Evolutionary conservation across 768 basidiomycete genomes (phyloP).

Genomic region (Lactarius deliciosus): DNA sequence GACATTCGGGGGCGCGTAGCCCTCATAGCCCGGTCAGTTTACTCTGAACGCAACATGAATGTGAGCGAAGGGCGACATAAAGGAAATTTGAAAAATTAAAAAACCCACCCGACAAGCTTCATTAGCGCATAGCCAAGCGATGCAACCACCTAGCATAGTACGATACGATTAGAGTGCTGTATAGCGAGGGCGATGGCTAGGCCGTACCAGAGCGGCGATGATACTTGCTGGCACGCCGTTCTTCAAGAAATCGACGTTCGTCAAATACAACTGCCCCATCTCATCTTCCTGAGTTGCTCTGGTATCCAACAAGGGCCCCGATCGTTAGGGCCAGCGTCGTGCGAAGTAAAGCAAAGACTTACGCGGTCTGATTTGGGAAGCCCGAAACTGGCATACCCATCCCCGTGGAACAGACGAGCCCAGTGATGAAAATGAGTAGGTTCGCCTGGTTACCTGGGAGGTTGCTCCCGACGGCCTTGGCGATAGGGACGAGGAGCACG

Average conservation of each 20-base stretch:
- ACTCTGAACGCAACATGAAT: slow-evolving; percentile 7
- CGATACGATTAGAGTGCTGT: slow-evolving; percentile 1
- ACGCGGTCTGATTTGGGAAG: slow-evolving; percentile 99
- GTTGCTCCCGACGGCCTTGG: slow-evolving; percentile 81
- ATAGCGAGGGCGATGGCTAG: slow-evolving; percentile 10
- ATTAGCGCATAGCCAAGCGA: slow-evolving; percentile 82
- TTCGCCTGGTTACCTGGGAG: slow-evolving; percentile 68
- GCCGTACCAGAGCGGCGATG: slow-evolving; percentile 74
- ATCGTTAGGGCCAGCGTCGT: slow-evolving; percentile 16
- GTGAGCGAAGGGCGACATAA: not conserved
- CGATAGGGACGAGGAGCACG: slow-evolving; percentile 95
- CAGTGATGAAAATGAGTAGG: slow-evolving; percentile 91
- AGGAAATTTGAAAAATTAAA: not conserved
- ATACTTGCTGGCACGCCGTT: slow-evolving; percentile 94
- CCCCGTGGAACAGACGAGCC: slow-evolving; percentile 87
- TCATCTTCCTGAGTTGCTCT: slow-evolving; percentile 94
- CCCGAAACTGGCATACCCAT: slow-evolving; percentile 99
- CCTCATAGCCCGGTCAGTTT: not conserved
- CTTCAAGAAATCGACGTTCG: slow-evolving; percentile 86
- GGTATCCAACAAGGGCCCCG: slow-evolving; percentile 5
- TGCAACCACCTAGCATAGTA: slow-evolving; percentile 64
- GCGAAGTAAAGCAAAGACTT: slow-evolving; percentile 36
- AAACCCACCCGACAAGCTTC: slow-evolving; percentile 62
- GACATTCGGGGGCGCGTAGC: not conserved
- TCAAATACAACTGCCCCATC: slow-evolving; percentile 83